Base-by-base conservation (phyloP, 2,329 filamentous ascomycete genomes). In the Plectosphaerella cucumerina region DNA sequence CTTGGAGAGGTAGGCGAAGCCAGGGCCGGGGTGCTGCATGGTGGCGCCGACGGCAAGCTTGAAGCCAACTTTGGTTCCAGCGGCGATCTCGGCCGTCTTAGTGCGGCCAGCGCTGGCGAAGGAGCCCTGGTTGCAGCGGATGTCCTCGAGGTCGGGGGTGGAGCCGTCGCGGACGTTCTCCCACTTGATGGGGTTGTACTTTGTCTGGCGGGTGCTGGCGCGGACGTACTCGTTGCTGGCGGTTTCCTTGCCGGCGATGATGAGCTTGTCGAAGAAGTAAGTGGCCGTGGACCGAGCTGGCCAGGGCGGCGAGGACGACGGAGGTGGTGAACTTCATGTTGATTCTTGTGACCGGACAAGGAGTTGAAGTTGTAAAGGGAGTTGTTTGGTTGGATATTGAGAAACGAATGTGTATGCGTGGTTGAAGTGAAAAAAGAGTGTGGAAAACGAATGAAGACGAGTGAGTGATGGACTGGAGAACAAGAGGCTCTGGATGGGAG, bases 11-110 rank as follows among this genome's bases (percentile, higher is more conserved):
- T 74, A 74, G 54, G 73, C 60, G 54, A 67, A 67, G 15, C 70
- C 66, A 1, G 71, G 69, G 11, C 71, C 71, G 6, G 71, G 71
- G 57, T 74, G 71, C 64, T 74, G 68, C 60, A 80, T 71, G 60
- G 73, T 60, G 57, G 75, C 69, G 60, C 72, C 70, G 69, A 76
- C 65, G 67, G 75, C 67, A 57, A 80, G 58, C 71, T 78, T 68
- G 69, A 78, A 65, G 59, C 73, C 66, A 62, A 81, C 60, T 62
- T 76, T 70, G 63, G 75, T 69, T 41, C 76, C 77, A 4, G 75
- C 70, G 6, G 44, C 37, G 33, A 56, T 43, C 48, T 54, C 51
- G n/a, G 52, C 51, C 9, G 48, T 50, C 22, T 50, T 22, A 22
- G 53, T 58, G 48, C 51, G 55, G 22, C 51, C 53, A 23, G 54